Percentiles rank a stretch among this genome's conserved stretches.
Conservation (phyloP, 1,139 yeast species). For the Yarrowia galli region DNA sequence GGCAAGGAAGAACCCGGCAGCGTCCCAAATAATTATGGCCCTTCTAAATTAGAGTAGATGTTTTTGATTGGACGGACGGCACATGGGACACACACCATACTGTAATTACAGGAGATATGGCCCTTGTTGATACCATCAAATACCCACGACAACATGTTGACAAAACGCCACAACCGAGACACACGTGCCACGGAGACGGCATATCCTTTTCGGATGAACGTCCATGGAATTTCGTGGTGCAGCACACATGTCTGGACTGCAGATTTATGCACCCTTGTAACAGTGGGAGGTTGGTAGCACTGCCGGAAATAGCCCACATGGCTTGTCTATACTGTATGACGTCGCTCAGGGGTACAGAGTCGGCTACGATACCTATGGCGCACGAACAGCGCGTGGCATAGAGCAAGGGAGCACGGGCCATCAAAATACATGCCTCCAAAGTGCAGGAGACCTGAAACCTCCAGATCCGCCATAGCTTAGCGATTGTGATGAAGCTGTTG, state of each 20-base stretch:
- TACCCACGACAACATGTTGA: too few species aligned
- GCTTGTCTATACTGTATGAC: constrained; percentile 8
- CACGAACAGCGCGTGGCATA: too few species aligned
- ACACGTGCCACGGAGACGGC: constrained; percentile 5
- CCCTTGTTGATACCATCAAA: too few species aligned
- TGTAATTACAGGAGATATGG: too few species aligned
- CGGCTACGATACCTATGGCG: too few species aligned
- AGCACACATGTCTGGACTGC: constrained; percentile 32
- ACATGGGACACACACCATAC: too few species aligned
- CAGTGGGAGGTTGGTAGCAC: constrained; percentile 3
- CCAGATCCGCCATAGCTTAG: background rate
- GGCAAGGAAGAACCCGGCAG: background rate
- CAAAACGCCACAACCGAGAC: background rate
- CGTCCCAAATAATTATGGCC: background rate
- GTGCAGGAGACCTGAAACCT: background rate
- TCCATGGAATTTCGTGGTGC: constrained; percentile 31
- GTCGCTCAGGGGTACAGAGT: constrained; percentile 31
- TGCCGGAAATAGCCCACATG: constrained; percentile 22
- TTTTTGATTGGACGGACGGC: background rate
- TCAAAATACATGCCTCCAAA: background rate
- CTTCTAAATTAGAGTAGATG: background rate
- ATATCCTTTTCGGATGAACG: constrained; percentile 9
- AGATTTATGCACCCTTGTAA: constrained; percentile 16
- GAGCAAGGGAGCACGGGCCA: too few species aligned
- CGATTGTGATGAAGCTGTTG: too few species aligned